phyloP scores from a whole-genome alignment of 2,329 filamentous ascomycete species.

The Calonectria pteridis region DNA sequence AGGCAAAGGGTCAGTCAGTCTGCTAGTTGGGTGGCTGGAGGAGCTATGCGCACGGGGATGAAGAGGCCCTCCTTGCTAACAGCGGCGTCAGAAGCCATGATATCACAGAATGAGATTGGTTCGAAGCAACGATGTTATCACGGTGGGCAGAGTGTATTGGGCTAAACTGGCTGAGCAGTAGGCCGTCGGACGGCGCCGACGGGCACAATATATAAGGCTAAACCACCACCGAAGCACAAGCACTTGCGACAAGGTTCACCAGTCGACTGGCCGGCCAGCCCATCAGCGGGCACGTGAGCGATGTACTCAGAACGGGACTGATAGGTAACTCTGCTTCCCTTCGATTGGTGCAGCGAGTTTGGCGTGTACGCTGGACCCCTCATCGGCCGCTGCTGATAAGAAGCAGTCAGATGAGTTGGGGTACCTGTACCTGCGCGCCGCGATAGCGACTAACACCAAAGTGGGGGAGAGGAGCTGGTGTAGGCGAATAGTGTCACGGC shows the following conservation, averaged over 20 bases:
- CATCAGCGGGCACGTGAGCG: neutral
- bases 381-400: constrained; percentile 32
- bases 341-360: neutral
- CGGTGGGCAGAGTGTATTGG: neutral
- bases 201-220: constrained; percentile 6
- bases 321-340: neutral
- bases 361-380: constrained; percentile 16
- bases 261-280: neutral
- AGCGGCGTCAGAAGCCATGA: constrained; percentile 54
- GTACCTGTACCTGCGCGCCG: constrained; percentile 8
- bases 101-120: neutral
- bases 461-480: constrained; percentile 26
- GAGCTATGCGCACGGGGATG: constrained; percentile 61
- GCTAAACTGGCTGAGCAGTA: neutral
- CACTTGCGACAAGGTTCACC: neutral
- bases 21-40: neutral
- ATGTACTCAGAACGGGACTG: neutral
- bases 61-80: constrained; percentile 65
- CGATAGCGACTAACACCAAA: constrained; percentile 17
- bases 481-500: neutral
- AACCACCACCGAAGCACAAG: neutral
- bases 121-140: neutral
- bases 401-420: constrained; percentile 9
- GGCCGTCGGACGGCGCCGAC: neutral
- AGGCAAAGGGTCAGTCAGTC: neutral